Evolutionary conservation across 129 eudicot genomes (phyloP), one percentile per base, ranked within the genome.

Genomic region (Rutidosis leptorrhynchoides): DNA sequence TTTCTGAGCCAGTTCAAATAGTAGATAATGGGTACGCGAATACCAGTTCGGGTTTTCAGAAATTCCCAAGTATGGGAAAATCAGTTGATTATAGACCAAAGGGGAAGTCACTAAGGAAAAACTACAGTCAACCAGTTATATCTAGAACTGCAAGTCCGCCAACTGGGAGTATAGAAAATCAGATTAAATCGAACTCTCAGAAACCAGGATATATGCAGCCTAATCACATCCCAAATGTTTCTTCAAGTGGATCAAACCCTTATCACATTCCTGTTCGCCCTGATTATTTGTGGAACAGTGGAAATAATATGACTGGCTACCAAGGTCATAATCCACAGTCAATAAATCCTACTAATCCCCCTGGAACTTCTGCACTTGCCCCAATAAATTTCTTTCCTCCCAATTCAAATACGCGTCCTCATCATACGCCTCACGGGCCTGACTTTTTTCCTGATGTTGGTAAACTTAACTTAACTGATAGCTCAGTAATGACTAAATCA

Each of bases 41-140:
- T 60, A 32, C 80, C 55, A 79, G 80, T 61, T 27, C 61, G 32
- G 84, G 82, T 25, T 84, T 72, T 62, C 85, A 74, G 70, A 89
- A 74, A 64, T 74, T 74, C 43, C 42, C 82, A 42, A 87, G 63
- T 74, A 45, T 69, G 79, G 95, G 84, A 75, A 78, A 83, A 76
- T 75, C 82, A 58, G 74, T 68, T 7, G 97, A 90, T 33, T 26
- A 40, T 21, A 91, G 81, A 70, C 69, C 70, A 32, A 91, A 82
- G 75, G 86, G 86, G 23, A 83, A 78, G 74, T 86, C 75, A 24
- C 26, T 76, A 61, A 77, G 71, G 77, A 85, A 82, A 82, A 92
- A 46, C 69, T 25, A 49, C 67, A 85, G 78, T 75, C 96, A 85
- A 78, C 90, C 90, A 25, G 71, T 21, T 21, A 63, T 82, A 54